Conservation (phyloP, 352 stramenopile genomes). For the Globisporangium perplexum region DNA sequence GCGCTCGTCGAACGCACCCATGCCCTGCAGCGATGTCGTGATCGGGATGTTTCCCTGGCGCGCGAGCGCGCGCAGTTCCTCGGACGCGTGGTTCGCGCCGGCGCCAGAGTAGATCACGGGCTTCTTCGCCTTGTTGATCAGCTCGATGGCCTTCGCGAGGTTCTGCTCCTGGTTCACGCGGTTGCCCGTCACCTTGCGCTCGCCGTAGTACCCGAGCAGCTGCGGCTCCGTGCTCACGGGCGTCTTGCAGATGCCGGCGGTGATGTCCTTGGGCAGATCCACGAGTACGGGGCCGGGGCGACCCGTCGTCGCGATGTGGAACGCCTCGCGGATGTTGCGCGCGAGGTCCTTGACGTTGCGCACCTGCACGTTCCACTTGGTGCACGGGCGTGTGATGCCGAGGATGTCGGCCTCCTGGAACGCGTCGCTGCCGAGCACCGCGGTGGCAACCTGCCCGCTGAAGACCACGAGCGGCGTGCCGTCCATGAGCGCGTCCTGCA, state of each 20-base stretch:
- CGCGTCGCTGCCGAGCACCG: slow-evolving; percentile 88
- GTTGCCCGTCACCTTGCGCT: slow-evolving; percentile 80
- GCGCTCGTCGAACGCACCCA: slow-evolving; percentile 93
- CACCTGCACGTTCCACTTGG: slow-evolving; percentile 97
- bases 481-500: slow-evolving; percentile 94
- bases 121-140: slow-evolving; percentile 94
- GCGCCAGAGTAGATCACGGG: slow-evolving; percentile 94
- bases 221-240: slow-evolving; percentile 69
- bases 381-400: slow-evolving; percentile 87
- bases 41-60: slow-evolving; percentile 93
- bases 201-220: slow-evolving; percentile 80
- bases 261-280: slow-evolving; percentile 95
- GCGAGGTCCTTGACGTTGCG: slow-evolving; percentile 93
- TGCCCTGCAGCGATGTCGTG: slow-evolving; percentile 91
- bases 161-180: slow-evolving; percentile 77
- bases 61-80: slow-evolving; percentile 90
- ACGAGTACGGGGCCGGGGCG: slow-evolving; percentile 93
- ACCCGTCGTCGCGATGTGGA: slow-evolving; percentile 93
- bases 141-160: slow-evolving; percentile 57
- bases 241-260: slow-evolving; percentile 67
- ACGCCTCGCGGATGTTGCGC: slow-evolving; percentile 94
- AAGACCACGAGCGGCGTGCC: slow-evolving; percentile 93
- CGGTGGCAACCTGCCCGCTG: slow-evolving; percentile 92
- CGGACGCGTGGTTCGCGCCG: slow-evolving; percentile 80
- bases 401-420: slow-evolving; percentile 90